Conservation (phyloP, 2,329 filamentous ascomycete species). For the Immersiporthe knoxdaviesiana region DNA sequence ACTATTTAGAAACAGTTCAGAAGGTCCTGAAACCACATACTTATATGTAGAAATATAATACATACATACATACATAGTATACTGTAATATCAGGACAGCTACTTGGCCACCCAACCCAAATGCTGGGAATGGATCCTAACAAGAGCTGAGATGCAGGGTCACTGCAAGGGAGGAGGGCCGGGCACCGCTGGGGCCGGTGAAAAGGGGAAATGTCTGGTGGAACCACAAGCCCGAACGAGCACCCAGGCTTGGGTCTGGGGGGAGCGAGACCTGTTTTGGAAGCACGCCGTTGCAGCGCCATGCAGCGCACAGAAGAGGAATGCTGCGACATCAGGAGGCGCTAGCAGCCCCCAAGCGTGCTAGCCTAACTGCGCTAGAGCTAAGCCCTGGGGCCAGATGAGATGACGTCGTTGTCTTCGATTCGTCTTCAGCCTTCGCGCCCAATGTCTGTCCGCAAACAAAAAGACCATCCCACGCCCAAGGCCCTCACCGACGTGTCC, state of each 20-base stretch:
- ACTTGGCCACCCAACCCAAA: not conserved
- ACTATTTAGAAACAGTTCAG: not conserved
- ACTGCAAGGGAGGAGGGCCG: not conserved
- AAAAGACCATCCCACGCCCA: slow-evolving; percentile 2
- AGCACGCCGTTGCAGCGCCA: slow-evolving; percentile 3
- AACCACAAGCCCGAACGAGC: not conserved
- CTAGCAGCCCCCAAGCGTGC: not conserved
- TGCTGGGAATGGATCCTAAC: not conserved
- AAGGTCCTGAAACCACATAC: no score
- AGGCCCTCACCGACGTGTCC: not conserved
- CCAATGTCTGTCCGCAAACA: slow-evolving; percentile 1
- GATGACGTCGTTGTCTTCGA: slow-evolving; percentile 13
- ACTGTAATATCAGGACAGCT: not conserved
- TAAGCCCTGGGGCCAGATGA: not conserved
- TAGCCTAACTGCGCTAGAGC: not conserved
- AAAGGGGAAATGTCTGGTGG: not conserved
- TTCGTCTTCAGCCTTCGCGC: slow-evolving; percentile 12
- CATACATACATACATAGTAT: not conserved
- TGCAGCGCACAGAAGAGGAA: not conserved
- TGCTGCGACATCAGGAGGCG: not conserved
- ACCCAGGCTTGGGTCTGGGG: not conserved
- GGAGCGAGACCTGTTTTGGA: not conserved
- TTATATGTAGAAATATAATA: no score
- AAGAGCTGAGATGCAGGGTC: slow-evolving; percentile 7
- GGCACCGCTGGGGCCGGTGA: not conserved